Base-by-base conservation (phyloP, 2,329 filamentous ascomycete species). In the Epichloe sylvatica region DNA sequence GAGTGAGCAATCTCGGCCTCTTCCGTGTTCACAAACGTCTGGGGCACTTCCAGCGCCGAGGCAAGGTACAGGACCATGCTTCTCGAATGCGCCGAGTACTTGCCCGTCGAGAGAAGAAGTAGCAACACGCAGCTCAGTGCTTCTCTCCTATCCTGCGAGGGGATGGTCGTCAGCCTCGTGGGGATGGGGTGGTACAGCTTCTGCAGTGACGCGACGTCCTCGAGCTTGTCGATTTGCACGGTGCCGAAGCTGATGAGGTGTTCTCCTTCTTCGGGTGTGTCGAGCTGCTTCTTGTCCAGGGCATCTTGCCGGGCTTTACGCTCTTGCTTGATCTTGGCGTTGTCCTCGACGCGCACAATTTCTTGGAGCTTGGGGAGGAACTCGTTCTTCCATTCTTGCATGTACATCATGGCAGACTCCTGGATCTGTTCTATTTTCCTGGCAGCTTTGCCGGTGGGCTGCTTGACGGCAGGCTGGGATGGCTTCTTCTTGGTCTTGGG, bases 1-100 rank as follows among this genome's bases (percentile, higher is more conserved):
- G 82, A 84, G 44, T 78, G 77, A 0, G 88, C 86, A 46, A 92
- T 83, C 57, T 85, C 83, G 35, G 75, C 79, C 65, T 95, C 87
- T 55, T 89, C 80, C 7, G 71, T 70, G 54, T 81, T 77, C 42
- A 92, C 69, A 3, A 81, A 72, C 0, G 70, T 69, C 6, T 83
- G 67, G 0, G 80, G 72, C 11, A 92, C 64, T 25, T 76, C 71
- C 15, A 92, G 70, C 3, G 82, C 80, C 1, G 82, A 84, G 0
- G 83, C 72, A 5, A 90, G 70, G 53, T 84, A 76, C 33, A 87
- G 73, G 11, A 86, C 70, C 33, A 92, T 64, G 1, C 81, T 72
- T 9, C 86, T 75, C 1, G 86, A 87, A 61, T 88, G 77, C 4
- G 84, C 83, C 21, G 78, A 81, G 62, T 92, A 92, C 53, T 81